Base-by-base conservation (phyloP, 2,329 filamentous ascomycete species). In the Macrophomina tecta region DNA sequence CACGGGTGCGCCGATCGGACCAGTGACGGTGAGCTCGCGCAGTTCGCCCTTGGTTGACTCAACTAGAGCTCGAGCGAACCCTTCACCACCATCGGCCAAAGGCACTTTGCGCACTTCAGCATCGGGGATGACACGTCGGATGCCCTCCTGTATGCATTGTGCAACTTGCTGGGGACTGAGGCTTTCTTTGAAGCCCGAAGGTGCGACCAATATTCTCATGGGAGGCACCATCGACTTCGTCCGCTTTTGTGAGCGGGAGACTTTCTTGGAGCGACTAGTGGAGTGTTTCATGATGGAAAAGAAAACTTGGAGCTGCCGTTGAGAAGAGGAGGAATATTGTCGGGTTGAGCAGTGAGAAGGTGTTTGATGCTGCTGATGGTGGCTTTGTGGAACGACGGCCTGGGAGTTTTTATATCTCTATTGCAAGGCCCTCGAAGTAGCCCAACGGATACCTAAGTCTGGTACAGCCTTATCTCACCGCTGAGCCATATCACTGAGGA, bases 151-250 rank as follows among this genome's bases (percentile, higher is more conserved):
- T 65, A 86, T 86, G 65, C 83, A 84, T 66, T 83, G 78, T 0
- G 84, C 83, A 1, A 83, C 83, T n/a, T 77, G 75, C 14, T 81
- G 76, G 3, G 84, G 82, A 16, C 81, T 78, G 3, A 86, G 79
- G 58, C 83, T 85, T 32, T 84, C 84, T 67, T 86, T 86, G 77
- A 86, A 86, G 2, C 84, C 84, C 0, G 83, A 85, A 0, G 84
- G 84, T 16, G 82, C 83, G 45, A 86, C 78, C 58, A 86, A 78
- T 30, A 86, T 76, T 40, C 75, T 68, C 7, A 75, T 68, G 30
- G 71, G 70, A 45, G 71, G 70, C 23, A 68, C 71, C 32, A 65
- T 62, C 2, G 30, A 34, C 49, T 52, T 52, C 28, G 23, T 30
- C 5, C 28, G 49, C 34, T 14, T 52, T 18, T 14, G 7, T 18